A percentile compares a stretch with the other conserved stretches of the same genome.
Evolutionary conservation across 2,329 filamentous ascomycete genomes (phyloP).

Genomic region (Rhynchosporium secalis): DNA sequence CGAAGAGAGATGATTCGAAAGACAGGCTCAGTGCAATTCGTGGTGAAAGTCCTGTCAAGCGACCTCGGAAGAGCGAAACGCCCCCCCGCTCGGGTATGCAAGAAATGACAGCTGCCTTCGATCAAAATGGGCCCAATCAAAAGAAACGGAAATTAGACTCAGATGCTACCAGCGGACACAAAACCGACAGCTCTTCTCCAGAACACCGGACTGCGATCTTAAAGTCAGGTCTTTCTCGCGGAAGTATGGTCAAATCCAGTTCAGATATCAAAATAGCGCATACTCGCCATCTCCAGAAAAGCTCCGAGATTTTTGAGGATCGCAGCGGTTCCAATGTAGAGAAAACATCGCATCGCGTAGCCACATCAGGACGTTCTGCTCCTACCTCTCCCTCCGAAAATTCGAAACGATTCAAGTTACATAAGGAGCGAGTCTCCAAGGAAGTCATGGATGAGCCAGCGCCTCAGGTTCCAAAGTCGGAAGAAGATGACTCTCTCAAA

Average conservation of each 20-base stretch:
- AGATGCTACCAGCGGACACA: conserved; percentile 40
- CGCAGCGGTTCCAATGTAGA: conserved; percentile 21
- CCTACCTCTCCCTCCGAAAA: conserved; percentile 18
- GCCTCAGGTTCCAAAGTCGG: conserved; percentile 43
- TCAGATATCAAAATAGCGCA: conserved; percentile 25
- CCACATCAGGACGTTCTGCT: conserved; percentile 20
- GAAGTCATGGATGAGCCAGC: conserved; percentile 12
- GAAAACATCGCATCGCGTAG: conserved; percentile 22
- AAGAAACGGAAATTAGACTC: conserved; percentile 60
- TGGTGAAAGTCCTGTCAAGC: conserved; percentile 55
- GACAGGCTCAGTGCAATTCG: conserved; percentile 51
- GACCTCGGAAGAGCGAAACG: conserved; percentile 59
- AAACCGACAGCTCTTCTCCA: conserved; percentile 35
- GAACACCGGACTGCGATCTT: conserved; percentile 29
- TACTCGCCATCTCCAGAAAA: conserved; percentile 21
- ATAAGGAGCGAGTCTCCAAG: conserved; percentile 19
- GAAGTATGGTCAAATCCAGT: conserved; percentile 24
- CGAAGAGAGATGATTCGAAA: conserved; percentile 61
- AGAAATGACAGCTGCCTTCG: conserved; percentile 52
- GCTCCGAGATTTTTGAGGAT: conserved; percentile 14
- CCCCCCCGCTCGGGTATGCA: conserved; percentile 49
- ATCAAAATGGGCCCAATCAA: conserved; percentile 50
- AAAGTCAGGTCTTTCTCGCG: conserved; percentile 29
- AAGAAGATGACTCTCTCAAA: conserved; percentile 42
- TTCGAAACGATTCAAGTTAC: conserved; percentile 23